Evolutionary conservation across 2,329 filamentous ascomycete genomes (phyloP).

Genomic region (Lasiodiplodia citricola): DNA sequence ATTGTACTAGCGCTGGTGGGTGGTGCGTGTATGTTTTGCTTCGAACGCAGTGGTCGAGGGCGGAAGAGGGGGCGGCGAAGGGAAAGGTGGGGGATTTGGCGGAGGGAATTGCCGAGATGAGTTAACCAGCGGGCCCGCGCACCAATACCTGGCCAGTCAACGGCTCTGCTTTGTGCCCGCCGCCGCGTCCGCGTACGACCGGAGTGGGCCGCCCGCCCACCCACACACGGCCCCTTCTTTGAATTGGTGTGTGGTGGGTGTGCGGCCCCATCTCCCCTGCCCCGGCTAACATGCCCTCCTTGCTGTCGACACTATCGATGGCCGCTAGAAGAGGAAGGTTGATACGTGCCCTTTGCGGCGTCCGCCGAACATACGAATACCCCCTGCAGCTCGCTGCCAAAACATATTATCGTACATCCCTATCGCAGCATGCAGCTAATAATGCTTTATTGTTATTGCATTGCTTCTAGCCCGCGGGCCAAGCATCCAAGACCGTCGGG

Average conservation of each 20-base stretch:
- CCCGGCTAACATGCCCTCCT: not conserved
- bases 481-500: too few species aligned
- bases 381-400: too few species aligned
- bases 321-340: not conserved
- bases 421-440: too few species aligned
- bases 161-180: not conserved
- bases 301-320: not conserved
- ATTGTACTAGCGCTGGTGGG: too few species aligned
- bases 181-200: not conserved
- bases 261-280: too few species aligned
- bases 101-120: slow-evolving; percentile 6
- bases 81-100: not conserved
- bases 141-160: not conserved
- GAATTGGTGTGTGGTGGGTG: too few species aligned
- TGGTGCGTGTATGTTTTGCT: too few species aligned
- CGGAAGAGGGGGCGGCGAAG: not conserved
- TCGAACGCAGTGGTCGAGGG: too few species aligned
- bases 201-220: not conserved
- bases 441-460: too few species aligned
- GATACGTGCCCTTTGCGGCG: not conserved
- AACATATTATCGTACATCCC: too few species aligned
- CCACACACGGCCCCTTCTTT: not conserved
- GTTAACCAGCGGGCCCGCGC: not conserved
- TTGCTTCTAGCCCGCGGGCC: too few species aligned
- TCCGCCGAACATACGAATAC: not conserved